These are phyloP conservation scores for Colletotrichum musicola DNA, from an alignment of 2,329 filamentous ascomycete species.

Conservation along the genomic window DNA sequence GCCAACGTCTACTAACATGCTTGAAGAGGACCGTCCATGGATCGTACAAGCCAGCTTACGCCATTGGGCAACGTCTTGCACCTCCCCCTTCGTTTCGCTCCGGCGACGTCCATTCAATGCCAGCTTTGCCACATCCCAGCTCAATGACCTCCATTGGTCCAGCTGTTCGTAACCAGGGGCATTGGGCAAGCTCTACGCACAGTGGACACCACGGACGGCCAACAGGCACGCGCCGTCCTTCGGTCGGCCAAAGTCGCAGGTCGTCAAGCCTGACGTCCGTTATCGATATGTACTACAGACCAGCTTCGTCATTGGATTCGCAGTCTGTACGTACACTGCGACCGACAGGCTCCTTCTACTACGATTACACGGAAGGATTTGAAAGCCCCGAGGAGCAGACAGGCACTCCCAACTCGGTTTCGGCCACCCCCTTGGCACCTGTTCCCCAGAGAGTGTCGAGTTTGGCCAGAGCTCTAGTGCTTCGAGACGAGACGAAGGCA, in stretches of 20 bases:
- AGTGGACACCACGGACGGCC: slow-evolving; percentile 42
- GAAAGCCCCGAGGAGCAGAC: slow-evolving; percentile 47
- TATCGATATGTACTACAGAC: slow-evolving; percentile 60
- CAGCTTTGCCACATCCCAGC: slow-evolving; percentile 49
- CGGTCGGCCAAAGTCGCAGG: slow-evolving; percentile 54
- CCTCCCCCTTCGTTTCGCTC: slow-evolving; percentile 55
- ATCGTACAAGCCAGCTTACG: slow-evolving; percentile 54
- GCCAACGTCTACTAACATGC: slow-evolving; percentile 23
- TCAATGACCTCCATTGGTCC: slow-evolving; percentile 32
- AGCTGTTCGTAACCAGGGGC: slow-evolving; percentile 40
- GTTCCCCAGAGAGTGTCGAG: slow-evolving; percentile 45
- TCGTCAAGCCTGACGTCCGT: slow-evolving; percentile 64
- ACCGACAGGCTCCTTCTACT: slow-evolving; percentile 57
- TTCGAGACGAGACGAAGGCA: slow-evolving; percentile 43
- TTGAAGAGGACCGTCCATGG: slow-evolving; percentile 60
- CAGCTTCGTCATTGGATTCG: slow-evolving; percentile 41
- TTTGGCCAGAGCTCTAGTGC: slow-evolving; percentile 44
- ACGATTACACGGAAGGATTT: slow-evolving; percentile 67
- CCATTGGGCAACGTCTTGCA: slow-evolving; percentile 51
- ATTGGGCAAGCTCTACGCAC: slow-evolving; percentile 37
- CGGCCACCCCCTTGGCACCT: slow-evolving; percentile 48
- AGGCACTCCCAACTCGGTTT: not conserved
- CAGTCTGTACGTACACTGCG: slow-evolving; percentile 46
- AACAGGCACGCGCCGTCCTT: slow-evolving; percentile 50
- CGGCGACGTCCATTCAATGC: slow-evolving; percentile 56